Conservation (phyloP, 768 basidiomycete genomes). For the Mycena amicta region DNA sequence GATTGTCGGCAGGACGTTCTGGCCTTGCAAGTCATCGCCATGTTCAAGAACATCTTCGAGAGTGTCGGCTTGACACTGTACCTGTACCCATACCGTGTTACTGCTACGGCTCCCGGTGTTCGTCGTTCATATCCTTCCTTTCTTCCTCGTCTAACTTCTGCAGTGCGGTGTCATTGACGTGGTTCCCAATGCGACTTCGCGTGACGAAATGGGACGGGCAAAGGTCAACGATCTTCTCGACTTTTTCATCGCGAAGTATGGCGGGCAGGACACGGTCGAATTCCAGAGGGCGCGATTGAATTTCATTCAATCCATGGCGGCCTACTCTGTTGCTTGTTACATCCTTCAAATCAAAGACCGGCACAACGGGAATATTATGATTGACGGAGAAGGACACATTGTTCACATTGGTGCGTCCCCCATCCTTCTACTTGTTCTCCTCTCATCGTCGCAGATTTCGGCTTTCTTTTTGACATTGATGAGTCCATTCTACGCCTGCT, state of each 20-base stretch:
- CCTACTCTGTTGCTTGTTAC: constrained; percentile 97
- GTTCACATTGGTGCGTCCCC: constrained; percentile 81
- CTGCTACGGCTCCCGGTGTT: constrained; percentile 94
- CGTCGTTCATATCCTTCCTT: constrained; percentile 31
- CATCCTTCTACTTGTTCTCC: too few species aligned
- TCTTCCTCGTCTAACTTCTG: constrained; percentile 2
- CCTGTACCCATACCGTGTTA: constrained; percentile 94
- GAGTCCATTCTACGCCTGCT: constrained; percentile 43
- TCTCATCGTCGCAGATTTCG: constrained; percentile 67
- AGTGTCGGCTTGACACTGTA: constrained; percentile 88
- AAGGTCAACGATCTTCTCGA: constrained; percentile 95
- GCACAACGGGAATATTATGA: constrained; percentile 99
- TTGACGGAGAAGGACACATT: constrained; percentile 96
- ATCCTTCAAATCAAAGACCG: constrained; percentile 98
- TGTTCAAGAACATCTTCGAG: constrained; percentile 98
- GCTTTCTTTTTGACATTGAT: constrained; percentile 98
- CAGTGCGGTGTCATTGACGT: constrained; percentile 99
- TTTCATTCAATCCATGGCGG: constrained; percentile 99
- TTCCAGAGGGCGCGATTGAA: constrained; percentile 94
- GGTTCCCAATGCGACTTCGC: constrained; percentile 94
- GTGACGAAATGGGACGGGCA: constrained; percentile 98
- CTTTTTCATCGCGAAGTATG: constrained; percentile 94
- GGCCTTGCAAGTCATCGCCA: constrained; percentile 94
- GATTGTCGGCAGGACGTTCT: constrained; percentile 99
- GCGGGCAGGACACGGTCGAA: constrained; percentile 81